Evolutionary conservation across 305 asterid species (phyloP), one percentile per base, ranked within the genome.

Genomic region (Nicotiana rustica): DNA sequence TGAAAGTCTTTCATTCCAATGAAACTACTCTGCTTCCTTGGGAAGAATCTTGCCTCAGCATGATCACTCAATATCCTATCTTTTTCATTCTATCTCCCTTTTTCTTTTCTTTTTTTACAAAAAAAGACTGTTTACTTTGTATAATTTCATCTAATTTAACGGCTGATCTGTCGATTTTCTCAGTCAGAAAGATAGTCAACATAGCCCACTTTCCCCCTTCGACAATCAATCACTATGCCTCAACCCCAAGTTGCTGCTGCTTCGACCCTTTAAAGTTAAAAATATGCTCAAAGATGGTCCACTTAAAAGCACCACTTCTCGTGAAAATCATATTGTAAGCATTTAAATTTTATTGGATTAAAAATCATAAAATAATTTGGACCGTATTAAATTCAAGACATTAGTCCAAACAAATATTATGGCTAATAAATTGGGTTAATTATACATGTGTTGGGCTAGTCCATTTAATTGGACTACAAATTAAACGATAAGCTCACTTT

Each of bases 31-130:
- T 1, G 75, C 10, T 1, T 35, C 35, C 75, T 41, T 17, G 75
- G 75, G 75, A 0, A 41, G 47, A 41, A 41, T 41, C n/a, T 8
- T 68, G 31, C 56, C 77, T 69, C 77, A 38, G 56, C 10, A n/a
- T 69, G 77, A 68, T 69, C 77, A n/a, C 33, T 38, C 77, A 38
- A 29, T 69, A 69, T n/a, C 77, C 41, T 15, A 56, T 38, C 0
- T 17, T 67, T 67, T 67, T 25, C 77, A 38, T 9, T 36, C 77
- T 36, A 29, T 69, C 77, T 18, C 44, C 19, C 44, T 68, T 38
- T 25, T n/a, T 36, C 57, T 69, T 18, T 69, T 18, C 18, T 67
- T 38, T 14, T n/a, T 69, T n/a, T 69, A 18, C n/a, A 69, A 10
- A 38, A 31, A 69, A 68, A 36, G 33, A n/a, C 57, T 17, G 19